phyloP scores from a whole-genome alignment of 306 rosid genomes.

The Cicer yamashitae region DNA sequence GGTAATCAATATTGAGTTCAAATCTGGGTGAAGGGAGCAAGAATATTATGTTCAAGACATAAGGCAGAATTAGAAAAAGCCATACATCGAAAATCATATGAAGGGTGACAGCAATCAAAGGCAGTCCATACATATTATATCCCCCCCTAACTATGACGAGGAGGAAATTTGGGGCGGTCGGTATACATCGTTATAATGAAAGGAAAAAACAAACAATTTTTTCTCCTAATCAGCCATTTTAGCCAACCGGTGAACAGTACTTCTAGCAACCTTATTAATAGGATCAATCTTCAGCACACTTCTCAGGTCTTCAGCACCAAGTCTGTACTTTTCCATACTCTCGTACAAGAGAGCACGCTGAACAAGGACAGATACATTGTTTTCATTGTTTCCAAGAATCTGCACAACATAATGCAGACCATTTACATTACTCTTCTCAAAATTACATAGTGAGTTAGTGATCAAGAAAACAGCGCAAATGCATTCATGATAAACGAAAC shows the following conservation, averaged over 20 bases:
- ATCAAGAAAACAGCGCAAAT: slow-evolving; percentile 12
- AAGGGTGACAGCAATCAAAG: slow-evolving; percentile 34
- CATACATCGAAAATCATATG: slow-evolving; percentile 47
- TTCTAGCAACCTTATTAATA: slow-evolving; percentile 84
- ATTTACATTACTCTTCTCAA: slow-evolving; percentile 32
- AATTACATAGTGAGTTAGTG: slow-evolving; percentile 16
- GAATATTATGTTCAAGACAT: slow-evolving; percentile 47
- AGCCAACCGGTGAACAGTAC: slow-evolving; percentile 89
- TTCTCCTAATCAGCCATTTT: slow-evolving; percentile 77
- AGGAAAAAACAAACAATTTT: slow-evolving; percentile 15
- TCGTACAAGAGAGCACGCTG: slow-evolving; percentile 97
- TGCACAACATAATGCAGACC: slow-evolving; percentile 51
- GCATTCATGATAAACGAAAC: background rate
- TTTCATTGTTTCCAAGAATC: slow-evolving; percentile 70
- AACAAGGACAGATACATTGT: slow-evolving; percentile 80
- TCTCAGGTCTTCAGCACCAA: slow-evolving; percentile 94
- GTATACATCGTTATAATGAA: slow-evolving; percentile 24
- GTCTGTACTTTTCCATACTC: slow-evolving; percentile 98
- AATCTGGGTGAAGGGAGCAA: slow-evolving; percentile 39
- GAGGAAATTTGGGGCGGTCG: slow-evolving; percentile 33
- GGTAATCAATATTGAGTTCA: slow-evolving; percentile 37
- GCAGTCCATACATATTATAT: slow-evolving; percentile 30
- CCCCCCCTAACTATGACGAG: slow-evolving; percentile 46
- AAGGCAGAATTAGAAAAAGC: slow-evolving; percentile 42
- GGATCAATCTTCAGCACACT: slow-evolving; percentile 91